Evolutionary conservation across 2,329 filamentous ascomycete genomes (phyloP), one percentile per base, ranked within the genome.

Genomic region (Raffaelea albimanens): DNA sequence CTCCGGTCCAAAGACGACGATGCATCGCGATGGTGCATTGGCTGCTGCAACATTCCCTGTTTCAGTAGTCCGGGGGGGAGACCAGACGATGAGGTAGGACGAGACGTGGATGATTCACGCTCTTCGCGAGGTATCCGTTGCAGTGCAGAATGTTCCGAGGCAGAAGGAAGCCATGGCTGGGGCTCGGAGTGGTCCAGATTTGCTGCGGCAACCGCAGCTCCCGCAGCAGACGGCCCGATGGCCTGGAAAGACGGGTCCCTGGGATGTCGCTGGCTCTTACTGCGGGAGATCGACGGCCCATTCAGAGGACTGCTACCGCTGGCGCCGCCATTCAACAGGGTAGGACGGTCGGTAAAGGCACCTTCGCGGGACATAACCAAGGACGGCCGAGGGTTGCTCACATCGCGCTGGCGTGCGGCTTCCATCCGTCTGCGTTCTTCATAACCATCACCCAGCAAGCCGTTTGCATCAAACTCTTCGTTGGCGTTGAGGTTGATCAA

Each of bases 311-410:
- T 38, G 34, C 18, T 38, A 16, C 34, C n/a, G 34, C 34, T 38
- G 59, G 25, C 36, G 42, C 25, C 46, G 16, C 60, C 67, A 53
- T 76, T 80, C 18, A 83, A 58, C 2, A 83, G 67, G 8, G 72
- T 80, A 2, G 77, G 71, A 0, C 77, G 79, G 7, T 73, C 68
- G 4, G 68, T 76, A 56, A 82, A 82, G 9, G 75, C 58, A 33
- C 59, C 54, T 13, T 63, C 61, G 44, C 22, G 22, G 13, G 16
- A 20, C 22, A 20, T 14, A 18, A 19, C 34, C 14, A 16, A 7
- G 34, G 13, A n/a, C 8, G 34, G n/a, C 34, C 18, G 5, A 16
- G 9, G 13, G 7, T 29, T 29, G 25, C 13, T 29, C 25, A 29
- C 25, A 5, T 31, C 43, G 16, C 21, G 34, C 16, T 38, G 29